Conservation (phyloP, 371 early-diverging fungal species). For the Apophysomyces elegans region DNA sequence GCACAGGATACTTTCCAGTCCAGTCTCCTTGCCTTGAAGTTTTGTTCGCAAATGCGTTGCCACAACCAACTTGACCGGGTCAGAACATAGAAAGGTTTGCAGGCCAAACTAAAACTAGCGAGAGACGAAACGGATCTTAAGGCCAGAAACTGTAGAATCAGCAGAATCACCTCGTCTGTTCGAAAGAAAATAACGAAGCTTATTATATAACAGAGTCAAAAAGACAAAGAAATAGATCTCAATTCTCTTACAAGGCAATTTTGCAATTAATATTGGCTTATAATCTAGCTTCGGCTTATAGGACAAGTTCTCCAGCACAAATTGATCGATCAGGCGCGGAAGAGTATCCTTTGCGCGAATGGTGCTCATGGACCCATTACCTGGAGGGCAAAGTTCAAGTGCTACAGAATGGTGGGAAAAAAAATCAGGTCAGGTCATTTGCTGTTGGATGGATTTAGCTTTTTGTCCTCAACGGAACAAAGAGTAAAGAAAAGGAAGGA, state of each 20-base stretch:
- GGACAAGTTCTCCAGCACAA: slow-evolving; percentile 20
- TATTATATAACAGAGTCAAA: too few relatives aligned
- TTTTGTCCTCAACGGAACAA: too few relatives aligned
- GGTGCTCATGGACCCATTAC: background rate
- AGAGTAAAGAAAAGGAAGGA: too few relatives aligned
- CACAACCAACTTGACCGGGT: slow-evolving; percentile 51
- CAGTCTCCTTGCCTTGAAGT: slow-evolving; percentile 29
- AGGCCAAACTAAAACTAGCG: slow-evolving; percentile 43
- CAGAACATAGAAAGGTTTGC: slow-evolving; percentile 49
- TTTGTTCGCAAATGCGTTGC: slow-evolving; percentile 51
- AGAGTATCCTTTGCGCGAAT: slow-evolving; percentile 27
- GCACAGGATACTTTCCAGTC: slow-evolving; percentile 15
- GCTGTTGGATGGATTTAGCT: too few relatives aligned
- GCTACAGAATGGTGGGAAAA: slow-evolving; percentile 1
- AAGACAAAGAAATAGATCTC: background rate
- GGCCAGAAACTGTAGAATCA: slow-evolving; percentile 34
- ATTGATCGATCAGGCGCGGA: slow-evolving; percentile 30
- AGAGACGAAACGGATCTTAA: slow-evolving; percentile 38
- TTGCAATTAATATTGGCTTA: slow-evolving; percentile 42
- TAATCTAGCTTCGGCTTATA: slow-evolving; percentile 42
- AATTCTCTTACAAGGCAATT: slow-evolving; percentile 36
- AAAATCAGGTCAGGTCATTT: slow-evolving; percentile 5
- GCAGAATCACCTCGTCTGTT: slow-evolving; percentile 33
- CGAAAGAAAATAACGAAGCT: too few relatives aligned
- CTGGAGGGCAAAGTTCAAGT: background rate